These are phyloP conservation scores for Ophiostoma tasmaniense DNA, from an alignment of 2,329 filamentous ascomycete species.

Conservation along the genomic window DNA sequence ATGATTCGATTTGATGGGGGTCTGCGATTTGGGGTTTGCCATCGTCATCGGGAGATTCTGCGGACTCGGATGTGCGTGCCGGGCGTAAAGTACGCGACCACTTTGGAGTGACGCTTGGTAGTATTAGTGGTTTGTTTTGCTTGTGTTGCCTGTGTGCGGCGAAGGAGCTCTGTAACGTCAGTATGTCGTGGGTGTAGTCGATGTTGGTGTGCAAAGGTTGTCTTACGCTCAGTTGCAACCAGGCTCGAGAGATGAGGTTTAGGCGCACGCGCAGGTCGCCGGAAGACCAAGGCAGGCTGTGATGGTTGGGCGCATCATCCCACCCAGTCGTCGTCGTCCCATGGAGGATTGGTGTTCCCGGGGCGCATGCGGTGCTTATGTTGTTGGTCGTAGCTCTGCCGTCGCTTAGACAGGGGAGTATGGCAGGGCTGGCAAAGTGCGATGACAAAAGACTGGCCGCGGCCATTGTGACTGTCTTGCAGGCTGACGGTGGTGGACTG, in stretches of 20 bases:
- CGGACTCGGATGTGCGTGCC: constrained; percentile 8
- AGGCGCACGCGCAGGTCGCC: constrained; percentile 29
- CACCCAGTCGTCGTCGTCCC: constrained; percentile 30
- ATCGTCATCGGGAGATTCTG: constrained; percentile 16
- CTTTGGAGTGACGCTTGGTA: constrained; percentile 26
- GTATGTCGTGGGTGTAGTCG: not conserved
- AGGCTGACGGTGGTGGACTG: constrained; percentile 36
- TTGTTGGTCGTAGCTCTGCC: constrained; percentile 21
- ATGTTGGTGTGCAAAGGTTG: constrained; percentile 5
- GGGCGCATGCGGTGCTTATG: constrained; percentile 31
- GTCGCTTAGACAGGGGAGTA: not conserved
- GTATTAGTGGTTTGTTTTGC: constrained; percentile 6
- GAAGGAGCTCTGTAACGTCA: constrained; percentile 10
- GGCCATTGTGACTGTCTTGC: constrained; percentile 45
- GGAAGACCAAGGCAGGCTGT: constrained; percentile 19
- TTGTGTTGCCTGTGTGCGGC: not conserved
- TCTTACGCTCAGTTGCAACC: constrained; percentile 29
- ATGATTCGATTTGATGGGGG: constrained; percentile 20
- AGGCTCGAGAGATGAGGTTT: constrained; percentile 33
- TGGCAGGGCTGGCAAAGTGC: constrained; percentile 32
- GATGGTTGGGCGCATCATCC: constrained; percentile 26
- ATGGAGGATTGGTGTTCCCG: constrained; percentile 28
- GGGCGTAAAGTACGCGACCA: constrained; percentile 20
- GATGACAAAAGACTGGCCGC: constrained; percentile 40
- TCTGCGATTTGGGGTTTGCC: constrained; percentile 18